Base-by-base conservation (phyloP, 2,329 filamentous ascomycete genomes). In the Alternaria consortialis region DNA sequence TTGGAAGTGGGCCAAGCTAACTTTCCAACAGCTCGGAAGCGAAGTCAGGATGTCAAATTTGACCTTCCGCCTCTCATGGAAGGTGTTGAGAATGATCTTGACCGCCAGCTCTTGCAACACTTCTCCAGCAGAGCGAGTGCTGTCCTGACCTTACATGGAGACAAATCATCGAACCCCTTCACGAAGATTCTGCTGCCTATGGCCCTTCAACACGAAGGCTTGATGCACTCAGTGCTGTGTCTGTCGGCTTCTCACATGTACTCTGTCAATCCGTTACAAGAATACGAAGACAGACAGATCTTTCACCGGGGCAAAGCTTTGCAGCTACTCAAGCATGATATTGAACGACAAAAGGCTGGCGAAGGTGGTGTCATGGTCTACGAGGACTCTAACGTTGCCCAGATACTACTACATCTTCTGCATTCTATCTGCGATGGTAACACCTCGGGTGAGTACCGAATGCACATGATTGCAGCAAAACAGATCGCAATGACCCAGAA, bases 171-270 rank as follows among this genome's bases (percentile, higher is more conserved):
- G 61, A 97, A 96, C 68, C 92, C 92, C 1, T 97, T 97, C 81
- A 92, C 92, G 73, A 90, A 93, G 66, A 90, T 95, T 67, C 82
- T 97, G 36, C 83, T 97, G 3, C 91, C 92, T 1, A 91, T 96
- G 81, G 93, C 93, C 3, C 88, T 91, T 42, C 85, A 89, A 62
- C 90, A 97, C 74, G 85, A 88, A 63, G 92, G 92, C 12, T 83
- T 97, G 53, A 97, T 97, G 93, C 93, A 97, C 76, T 95, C 93
- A 11, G 88, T 97, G 51, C 85, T 97, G 54, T 93, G 91, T 44
- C 84, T 97, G 8, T 91, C 93, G 37, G 91, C 91, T 68, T 93
- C 89, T 62, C 93, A 97, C 70, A 77, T 88, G 53, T 83, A 84
- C n/a, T 83, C 82, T 8, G 76, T 84, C 13, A 82, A 82, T 60